Percentiles rank a stretch among this genome's conserved stretches.
These are phyloP conservation scores for Zygoascus flipseniorum DNA, from an alignment of 805 yeast genomes.

Conservation along the genomic window DNA sequence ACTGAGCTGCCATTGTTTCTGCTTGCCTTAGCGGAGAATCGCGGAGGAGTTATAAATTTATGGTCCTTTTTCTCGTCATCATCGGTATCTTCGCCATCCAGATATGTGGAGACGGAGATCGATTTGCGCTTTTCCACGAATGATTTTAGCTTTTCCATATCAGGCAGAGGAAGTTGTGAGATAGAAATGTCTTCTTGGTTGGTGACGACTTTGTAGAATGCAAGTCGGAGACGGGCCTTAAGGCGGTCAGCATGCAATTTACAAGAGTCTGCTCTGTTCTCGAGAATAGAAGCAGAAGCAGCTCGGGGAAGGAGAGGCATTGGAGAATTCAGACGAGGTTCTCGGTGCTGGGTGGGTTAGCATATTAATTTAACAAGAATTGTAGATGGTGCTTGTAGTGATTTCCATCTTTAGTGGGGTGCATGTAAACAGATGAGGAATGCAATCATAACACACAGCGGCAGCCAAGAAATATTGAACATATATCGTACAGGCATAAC, in stretches of 20 bases:
- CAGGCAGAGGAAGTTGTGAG: constrained; percentile 16
- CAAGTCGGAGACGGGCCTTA: constrained; percentile 25
- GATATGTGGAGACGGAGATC: not conserved
- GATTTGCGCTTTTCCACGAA: not conserved
- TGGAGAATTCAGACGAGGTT: constrained; percentile 10
- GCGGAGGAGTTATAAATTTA: not conserved
- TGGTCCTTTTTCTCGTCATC: not conserved
- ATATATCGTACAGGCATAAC: too few species aligned
- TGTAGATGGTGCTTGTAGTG: too few species aligned
- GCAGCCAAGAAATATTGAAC: not conserved
- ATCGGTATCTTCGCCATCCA: not conserved
- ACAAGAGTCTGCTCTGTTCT: constrained; percentile 2
- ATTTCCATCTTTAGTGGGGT: too few species aligned
- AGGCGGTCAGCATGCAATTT: constrained; percentile 21
- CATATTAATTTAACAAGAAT: not conserved
- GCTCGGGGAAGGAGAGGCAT: constrained; percentile 11
- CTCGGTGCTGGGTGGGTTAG: not conserved
- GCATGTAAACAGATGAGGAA: too few species aligned
- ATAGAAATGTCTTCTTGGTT: constrained; percentile 26
- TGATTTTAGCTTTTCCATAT: not conserved
- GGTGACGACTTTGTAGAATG: constrained; percentile 28
- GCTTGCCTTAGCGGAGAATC: not conserved
- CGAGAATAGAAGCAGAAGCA: not conserved
- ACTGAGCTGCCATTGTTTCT: not conserved
- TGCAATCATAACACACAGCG: not conserved